phyloP scores from a whole-genome alignment of 2,329 filamentous ascomycete genomes.

The Beauveria sp. region DNA sequence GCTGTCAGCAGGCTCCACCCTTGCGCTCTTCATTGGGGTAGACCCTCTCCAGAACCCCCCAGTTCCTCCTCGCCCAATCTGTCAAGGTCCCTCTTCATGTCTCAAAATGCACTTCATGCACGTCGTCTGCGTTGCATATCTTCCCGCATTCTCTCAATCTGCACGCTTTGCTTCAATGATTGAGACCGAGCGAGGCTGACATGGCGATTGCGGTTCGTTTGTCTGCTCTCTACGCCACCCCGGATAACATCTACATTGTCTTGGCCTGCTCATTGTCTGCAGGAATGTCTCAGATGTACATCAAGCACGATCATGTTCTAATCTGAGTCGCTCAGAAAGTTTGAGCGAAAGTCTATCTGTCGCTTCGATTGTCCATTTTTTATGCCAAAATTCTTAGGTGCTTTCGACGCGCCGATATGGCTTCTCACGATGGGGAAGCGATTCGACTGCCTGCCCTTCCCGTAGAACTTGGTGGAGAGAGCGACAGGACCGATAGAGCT shows the following conservation, averaged over 20 bases:
- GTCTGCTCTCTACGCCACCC: not conserved
- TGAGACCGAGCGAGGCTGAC: not conserved
- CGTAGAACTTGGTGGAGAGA: not conserved
- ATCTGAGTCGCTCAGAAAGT: not conserved
- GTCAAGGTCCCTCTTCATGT: too few species aligned
- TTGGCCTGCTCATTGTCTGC: not conserved
- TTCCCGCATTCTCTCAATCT: too few species aligned
- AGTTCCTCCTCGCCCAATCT: too few species aligned
- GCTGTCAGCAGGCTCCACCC: too few species aligned
- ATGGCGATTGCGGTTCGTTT: too few species aligned
- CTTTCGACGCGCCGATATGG: not conserved
- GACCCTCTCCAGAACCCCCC: too few species aligned
- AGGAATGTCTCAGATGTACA: not conserved
- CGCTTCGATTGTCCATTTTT: too few species aligned
- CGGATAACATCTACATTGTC: not conserved
- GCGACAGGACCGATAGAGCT: slow-evolving; percentile 16
- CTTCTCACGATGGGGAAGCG: not conserved
- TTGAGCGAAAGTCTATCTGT: not conserved
- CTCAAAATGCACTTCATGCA: too few species aligned
- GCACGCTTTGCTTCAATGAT: too few species aligned
- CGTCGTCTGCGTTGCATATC: too few species aligned
- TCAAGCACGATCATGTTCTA: not conserved
- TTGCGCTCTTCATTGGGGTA: too few species aligned
- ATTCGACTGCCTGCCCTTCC: not conserved
- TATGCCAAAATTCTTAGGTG: not conserved